Percentiles rank a stretch among this genome's conserved stretches.
phyloP scores from a whole-genome alignment of 2,329 filamentous ascomycete species.

The Penicillium hordei region DNA sequence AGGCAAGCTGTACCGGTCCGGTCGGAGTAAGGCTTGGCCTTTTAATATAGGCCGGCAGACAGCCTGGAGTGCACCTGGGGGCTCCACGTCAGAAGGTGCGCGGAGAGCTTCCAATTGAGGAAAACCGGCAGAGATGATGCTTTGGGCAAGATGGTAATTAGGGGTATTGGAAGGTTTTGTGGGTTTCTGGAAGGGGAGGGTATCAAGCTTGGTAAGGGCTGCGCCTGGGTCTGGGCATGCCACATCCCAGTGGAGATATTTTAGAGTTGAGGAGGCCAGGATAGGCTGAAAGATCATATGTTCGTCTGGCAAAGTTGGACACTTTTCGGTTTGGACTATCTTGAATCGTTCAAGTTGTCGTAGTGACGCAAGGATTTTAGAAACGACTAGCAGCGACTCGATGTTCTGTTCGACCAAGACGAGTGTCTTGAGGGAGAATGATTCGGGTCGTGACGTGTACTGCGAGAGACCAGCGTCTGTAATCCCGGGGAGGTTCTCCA shows the following conservation, averaged over 20 bases:
- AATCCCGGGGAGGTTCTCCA: conserved; percentile 57
- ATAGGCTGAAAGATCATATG: conserved; percentile 48
- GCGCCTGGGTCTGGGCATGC: conserved; percentile 40
- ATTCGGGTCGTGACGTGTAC: conserved; percentile 50
- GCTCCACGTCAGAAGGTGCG: conserved; percentile 47
- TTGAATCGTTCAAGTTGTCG: conserved; percentile 50
- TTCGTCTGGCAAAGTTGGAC: conserved; percentile 47
- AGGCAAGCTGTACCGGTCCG: conserved; percentile 44
- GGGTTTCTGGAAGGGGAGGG: conserved; percentile 37
- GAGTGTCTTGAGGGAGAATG: conserved; percentile 48
- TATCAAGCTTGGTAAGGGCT: conserved; percentile 40
- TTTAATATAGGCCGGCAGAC: conserved; percentile 43
- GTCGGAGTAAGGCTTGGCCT: conserved; percentile 40
- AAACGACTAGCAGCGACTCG: conserved; percentile 52
- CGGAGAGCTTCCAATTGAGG: conserved; percentile 42
- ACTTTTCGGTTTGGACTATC: conserved; percentile 51
- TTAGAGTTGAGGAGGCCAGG: conserved; percentile 51
- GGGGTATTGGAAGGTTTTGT: conserved; percentile 37
- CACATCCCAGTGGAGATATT: conserved; percentile 59
- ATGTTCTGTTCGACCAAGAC: conserved; percentile 56
- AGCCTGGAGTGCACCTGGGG: conserved; percentile 44
- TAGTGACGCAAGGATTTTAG: conserved; percentile 52
- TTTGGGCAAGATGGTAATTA: conserved; percentile 46
- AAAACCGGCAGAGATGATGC: conserved; percentile 45
- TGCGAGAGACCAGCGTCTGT: conserved; percentile 57